Evolutionary conservation across 768 basidiomycete genomes (phyloP).

Genomic region (Cystofilobasidium capitatum): DNA sequence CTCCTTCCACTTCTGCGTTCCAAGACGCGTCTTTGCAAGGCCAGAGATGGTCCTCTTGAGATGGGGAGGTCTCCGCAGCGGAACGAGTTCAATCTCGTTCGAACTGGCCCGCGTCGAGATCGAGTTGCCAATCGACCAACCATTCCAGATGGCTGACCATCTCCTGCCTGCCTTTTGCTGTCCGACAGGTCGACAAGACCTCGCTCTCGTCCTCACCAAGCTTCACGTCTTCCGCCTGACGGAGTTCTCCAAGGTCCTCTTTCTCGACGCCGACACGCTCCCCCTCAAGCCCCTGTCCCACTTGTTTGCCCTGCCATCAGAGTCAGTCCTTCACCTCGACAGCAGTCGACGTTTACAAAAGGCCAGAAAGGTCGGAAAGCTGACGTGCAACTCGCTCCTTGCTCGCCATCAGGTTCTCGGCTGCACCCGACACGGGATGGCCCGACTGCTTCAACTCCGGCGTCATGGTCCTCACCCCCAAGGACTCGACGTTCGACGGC

Average conservation of each 20-base stretch:
- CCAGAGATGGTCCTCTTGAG: background rate
- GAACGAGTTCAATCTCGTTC: background rate
- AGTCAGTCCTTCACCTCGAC: conserved; percentile 11
- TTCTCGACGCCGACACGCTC: conserved; percentile 50
- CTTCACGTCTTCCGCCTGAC: conserved; percentile 87
- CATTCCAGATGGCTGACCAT: no score
- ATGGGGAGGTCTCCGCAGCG: background rate
- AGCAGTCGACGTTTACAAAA: no score
- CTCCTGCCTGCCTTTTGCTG: conserved; percentile 20
- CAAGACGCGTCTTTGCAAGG: no score
- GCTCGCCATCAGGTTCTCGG: conserved; percentile 54
- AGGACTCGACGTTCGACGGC: conserved; percentile 69
- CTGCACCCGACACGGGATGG: conserved; percentile 96
- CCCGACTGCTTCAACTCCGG: conserved; percentile 99
- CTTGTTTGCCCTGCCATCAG: conserved; percentile 67
- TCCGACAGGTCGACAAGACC: conserved; percentile 75
- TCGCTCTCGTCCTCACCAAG: conserved; percentile 88
- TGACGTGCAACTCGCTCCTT: background rate
- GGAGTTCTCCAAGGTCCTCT: conserved; percentile 75
- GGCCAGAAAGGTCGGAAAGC: no score
- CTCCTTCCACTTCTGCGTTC: no score
- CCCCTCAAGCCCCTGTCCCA: conserved; percentile 62
- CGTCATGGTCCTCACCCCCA: conserved; percentile 75
- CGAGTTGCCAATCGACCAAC: no score
- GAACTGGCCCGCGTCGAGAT: no score